phyloP scores from a whole-genome alignment of 192 early-diverging fungal species.

The Backusella tarrabulga region DNA sequence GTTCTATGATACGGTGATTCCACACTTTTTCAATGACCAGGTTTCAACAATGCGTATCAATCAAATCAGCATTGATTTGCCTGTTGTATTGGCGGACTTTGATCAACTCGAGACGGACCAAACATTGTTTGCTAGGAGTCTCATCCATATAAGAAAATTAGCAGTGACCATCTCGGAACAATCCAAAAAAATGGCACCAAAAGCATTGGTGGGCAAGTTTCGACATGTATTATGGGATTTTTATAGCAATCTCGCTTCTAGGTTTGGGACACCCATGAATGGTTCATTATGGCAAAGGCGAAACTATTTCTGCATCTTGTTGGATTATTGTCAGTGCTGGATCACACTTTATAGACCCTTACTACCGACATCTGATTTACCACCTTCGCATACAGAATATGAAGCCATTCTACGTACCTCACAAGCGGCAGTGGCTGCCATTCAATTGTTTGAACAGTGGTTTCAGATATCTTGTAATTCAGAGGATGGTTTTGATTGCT shows the following conservation, averaged over 20 bases:
- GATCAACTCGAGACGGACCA: conserved; percentile 5
- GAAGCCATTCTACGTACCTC: conserved; percentile 14
- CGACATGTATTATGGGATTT: conserved; percentile 1
- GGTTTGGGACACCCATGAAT: neutral
- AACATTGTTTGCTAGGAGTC: conserved; percentile 2
- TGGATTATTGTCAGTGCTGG: conserved; percentile 26
- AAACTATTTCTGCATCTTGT: conserved; percentile 13
- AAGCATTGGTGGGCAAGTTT: neutral
- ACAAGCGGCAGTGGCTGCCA: conserved; percentile 8
- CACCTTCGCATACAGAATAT: neutral
- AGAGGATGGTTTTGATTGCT: conserved; percentile 18
- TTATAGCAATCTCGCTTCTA: neutral
- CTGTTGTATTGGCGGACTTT: neutral
- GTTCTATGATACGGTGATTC: conserved; percentile 27
- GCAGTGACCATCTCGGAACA: neutral
- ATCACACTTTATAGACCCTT: conserved; percentile 13
- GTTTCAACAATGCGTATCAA: conserved; percentile 12
- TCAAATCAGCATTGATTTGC: conserved; percentile 20
- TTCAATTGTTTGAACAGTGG: conserved; percentile 11
- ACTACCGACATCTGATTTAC: neutral
- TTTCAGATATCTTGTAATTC: neutral
- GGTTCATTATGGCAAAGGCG: conserved; percentile 8
- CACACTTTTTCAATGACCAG: conserved; percentile 21
- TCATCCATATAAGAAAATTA: neutral
- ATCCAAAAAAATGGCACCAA: neutral